These are phyloP conservation scores for Cryptomeria japonica DNA, from an alignment of 75 land plant genomes.

Conservation along the genomic window DNA sequence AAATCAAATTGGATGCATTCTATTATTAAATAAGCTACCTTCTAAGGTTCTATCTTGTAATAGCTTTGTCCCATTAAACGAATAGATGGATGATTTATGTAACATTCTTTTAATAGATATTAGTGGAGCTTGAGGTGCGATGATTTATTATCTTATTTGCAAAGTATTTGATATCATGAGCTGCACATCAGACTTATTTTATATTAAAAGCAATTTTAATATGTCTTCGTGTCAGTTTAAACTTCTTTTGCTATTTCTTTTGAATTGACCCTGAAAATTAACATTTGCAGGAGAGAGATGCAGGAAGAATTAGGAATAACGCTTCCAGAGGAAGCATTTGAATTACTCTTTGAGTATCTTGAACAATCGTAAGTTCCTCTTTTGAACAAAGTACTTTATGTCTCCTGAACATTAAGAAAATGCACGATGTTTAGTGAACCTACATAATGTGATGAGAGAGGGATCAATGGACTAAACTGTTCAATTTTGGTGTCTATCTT, in stretches of 20 bases:
- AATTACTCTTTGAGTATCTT: conserved; percentile 72
- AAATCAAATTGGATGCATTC: neutral
- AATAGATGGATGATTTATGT: neutral
- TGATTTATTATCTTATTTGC: neutral
- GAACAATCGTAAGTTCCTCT: conserved; percentile 70
- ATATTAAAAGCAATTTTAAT: neutral
- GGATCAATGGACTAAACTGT: neutral
- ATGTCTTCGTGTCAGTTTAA: neutral
- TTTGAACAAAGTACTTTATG: neutral
- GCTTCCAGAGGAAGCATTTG: conserved; percentile 91
- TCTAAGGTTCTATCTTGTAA: neutral
- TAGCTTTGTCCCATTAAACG: neutral
- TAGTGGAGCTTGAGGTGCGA: neutral
- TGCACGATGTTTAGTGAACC: neutral
- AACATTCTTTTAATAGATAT: neutral
- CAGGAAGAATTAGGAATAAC: conserved; percentile 88
- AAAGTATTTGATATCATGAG: neutral
- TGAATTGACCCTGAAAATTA: neutral
- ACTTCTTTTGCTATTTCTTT: neutral
- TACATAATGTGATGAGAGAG: neutral
- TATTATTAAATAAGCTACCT: neutral
- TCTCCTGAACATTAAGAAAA: neutral
- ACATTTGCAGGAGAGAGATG: conserved; percentile 44
- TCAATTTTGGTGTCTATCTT: neutral
- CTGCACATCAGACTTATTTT: neutral